A percentile compares a stretch with the other conserved stretches of the same genome.
These are phyloP conservation scores for Mucor racemosus DNA, from an alignment of 371 early-diverging fungal genomes.

Conservation along the genomic window DNA sequence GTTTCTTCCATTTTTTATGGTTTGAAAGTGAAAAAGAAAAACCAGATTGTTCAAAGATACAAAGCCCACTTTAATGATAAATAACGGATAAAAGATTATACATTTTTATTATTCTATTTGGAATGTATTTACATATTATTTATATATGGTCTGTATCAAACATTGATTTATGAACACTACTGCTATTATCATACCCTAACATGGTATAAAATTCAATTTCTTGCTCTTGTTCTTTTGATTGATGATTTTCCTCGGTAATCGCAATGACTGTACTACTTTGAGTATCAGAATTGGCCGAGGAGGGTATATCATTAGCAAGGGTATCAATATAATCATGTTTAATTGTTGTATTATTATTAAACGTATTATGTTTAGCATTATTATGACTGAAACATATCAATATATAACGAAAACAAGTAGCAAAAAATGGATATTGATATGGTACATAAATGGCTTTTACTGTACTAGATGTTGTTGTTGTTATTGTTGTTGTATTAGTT, in stretches of 20 bases:
- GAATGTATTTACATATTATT: neutral
- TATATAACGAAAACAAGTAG: neutral
- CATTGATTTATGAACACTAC: neutral
- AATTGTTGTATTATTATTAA: neutral
- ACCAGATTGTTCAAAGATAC: neutral
- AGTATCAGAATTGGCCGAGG: neutral
- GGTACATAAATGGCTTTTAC: neutral
- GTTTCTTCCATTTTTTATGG: neutral
- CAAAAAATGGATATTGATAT: neutral
- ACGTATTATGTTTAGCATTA: neutral
- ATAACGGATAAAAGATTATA: conserved; percentile 1
- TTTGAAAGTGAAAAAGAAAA: neutral
- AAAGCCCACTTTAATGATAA: neutral
- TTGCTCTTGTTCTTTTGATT: neutral
- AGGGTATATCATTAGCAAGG: neutral
- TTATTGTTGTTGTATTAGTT: neutral
- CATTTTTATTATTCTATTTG: no score
- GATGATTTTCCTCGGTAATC: neutral
- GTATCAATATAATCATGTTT: neutral
- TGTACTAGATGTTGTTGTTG: neutral
- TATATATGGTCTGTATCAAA: neutral
- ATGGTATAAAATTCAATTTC: neutral
- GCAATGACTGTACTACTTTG: neutral
- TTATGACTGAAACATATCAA: neutral
- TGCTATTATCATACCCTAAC: neutral